These are phyloP conservation scores for Colletotrichum phormii DNA, from an alignment of 2,329 filamentous ascomycete genomes.

Conservation along the genomic window DNA sequence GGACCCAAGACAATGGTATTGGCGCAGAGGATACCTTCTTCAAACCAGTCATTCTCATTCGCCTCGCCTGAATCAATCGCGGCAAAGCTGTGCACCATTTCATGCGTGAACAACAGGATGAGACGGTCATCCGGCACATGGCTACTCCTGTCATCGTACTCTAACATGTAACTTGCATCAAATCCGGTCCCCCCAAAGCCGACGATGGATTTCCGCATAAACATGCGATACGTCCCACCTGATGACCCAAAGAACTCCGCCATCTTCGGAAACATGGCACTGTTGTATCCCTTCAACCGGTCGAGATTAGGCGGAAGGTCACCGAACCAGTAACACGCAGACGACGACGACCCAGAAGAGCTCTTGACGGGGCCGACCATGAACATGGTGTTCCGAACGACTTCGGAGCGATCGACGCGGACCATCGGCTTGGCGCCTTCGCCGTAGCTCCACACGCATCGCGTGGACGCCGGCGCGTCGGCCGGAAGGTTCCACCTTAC, in stretches of 20 bases:
- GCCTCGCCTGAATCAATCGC: slow-evolving; percentile 21
- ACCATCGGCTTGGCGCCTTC: slow-evolving; percentile 32
- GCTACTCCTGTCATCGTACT: slow-evolving; percentile 28
- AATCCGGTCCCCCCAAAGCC: slow-evolving; percentile 33
- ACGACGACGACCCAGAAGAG: slow-evolving; percentile 21
- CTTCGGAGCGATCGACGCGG: slow-evolving; percentile 17
- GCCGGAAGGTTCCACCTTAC: slow-evolving; percentile 35
- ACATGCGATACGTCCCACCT: slow-evolving; percentile 32
- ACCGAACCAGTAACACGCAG: slow-evolving; percentile 37
- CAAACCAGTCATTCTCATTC: slow-evolving; percentile 35
- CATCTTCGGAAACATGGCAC: slow-evolving; percentile 27
- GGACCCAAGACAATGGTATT: background rate
- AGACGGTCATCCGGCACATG: slow-evolving; percentile 19
- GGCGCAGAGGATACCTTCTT: slow-evolving; percentile 20
- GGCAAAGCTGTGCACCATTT: slow-evolving; percentile 38
- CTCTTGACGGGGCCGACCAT: slow-evolving; percentile 36
- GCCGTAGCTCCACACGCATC: slow-evolving; percentile 37
- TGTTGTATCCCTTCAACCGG: slow-evolving; percentile 30
- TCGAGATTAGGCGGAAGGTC: slow-evolving; percentile 27
- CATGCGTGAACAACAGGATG: slow-evolving; percentile 28
- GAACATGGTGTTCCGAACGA: slow-evolving; percentile 30
- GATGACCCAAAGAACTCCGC: slow-evolving; percentile 25
- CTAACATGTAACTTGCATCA: slow-evolving; percentile 30
- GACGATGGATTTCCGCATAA: slow-evolving; percentile 27
- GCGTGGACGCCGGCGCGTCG: slow-evolving; percentile 27